These are phyloP conservation scores for Gastrodia elata DNA, from an alignment of 106 monocot species.

Conservation along the genomic window DNA sequence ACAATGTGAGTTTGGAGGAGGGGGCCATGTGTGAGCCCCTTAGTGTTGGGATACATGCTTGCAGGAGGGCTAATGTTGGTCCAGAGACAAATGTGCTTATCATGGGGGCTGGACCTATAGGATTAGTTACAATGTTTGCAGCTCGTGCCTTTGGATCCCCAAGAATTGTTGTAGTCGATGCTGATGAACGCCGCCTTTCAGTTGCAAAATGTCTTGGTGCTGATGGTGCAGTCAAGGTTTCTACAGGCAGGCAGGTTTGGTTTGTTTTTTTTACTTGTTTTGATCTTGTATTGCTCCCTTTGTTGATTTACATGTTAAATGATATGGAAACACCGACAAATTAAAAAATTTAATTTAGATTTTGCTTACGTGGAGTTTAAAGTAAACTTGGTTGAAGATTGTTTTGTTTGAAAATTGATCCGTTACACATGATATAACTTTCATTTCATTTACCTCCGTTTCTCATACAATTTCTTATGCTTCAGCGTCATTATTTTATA, in stretches of 20 bases:
- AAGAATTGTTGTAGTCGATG: slow-evolving; percentile 63
- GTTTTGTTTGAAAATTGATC: too few relatives aligned
- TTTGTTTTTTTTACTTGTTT: background rate
- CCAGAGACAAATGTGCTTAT: slow-evolving; percentile 75
- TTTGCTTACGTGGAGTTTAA: too few relatives aligned
- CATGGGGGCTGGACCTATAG: slow-evolving; percentile 90
- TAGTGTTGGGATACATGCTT: slow-evolving; percentile 88
- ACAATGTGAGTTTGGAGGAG: slow-evolving; percentile 86
- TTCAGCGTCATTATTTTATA: too few relatives aligned
- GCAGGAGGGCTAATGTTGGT: slow-evolving; percentile 68
- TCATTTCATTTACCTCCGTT: too few relatives aligned
- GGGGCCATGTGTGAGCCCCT: slow-evolving; percentile 99
- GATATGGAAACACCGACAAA: too few relatives aligned
- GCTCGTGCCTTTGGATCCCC: slow-evolving; percentile 85
- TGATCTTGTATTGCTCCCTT: background rate
- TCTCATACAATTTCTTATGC: too few relatives aligned
- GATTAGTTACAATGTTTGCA: slow-evolving; percentile 75
- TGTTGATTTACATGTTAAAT: too few relatives aligned
- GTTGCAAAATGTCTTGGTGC: slow-evolving; percentile 87
- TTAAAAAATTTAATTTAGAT: too few relatives aligned
- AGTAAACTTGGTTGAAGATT: too few relatives aligned
- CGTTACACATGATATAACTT: too few relatives aligned
- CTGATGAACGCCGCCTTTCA: slow-evolving; percentile 60
- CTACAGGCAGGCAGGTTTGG: slow-evolving; percentile 46
- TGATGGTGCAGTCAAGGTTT: slow-evolving; percentile 54